phyloP scores from a whole-genome alignment of 1,284 basidiomycete genomes.

The Lignosus rhinocerotis region DNA sequence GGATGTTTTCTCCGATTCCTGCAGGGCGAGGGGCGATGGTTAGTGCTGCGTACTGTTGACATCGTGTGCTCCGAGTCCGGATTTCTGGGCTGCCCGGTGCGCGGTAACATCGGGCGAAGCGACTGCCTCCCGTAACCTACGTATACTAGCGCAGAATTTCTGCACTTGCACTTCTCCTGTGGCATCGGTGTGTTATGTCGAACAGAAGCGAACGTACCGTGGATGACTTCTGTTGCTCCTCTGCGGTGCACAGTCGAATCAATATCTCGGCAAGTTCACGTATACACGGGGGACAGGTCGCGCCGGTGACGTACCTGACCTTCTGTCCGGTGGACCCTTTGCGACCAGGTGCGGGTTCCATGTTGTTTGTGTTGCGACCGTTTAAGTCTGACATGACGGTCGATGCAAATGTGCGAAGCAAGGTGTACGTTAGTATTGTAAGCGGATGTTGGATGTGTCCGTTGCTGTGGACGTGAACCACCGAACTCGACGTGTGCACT shows the following conservation, averaged over 20 bases:
- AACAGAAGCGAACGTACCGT: conserved; percentile 9
- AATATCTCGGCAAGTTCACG: neutral
- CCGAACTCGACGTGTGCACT: too few relatives aligned
- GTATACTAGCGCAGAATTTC: too few relatives aligned
- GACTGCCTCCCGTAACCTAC: too few relatives aligned
- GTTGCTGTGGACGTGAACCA: neutral
- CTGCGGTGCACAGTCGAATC: conserved; percentile 4
- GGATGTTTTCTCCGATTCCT: conserved; percentile 21
- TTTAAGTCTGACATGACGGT: neutral
- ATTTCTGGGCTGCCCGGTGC: neutral
- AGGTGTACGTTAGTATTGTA: neutral
- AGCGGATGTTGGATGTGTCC: too few relatives aligned
- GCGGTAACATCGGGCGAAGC: neutral
- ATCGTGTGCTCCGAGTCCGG: neutral
- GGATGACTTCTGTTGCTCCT: conserved; percentile 17
- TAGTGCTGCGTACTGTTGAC: neutral
- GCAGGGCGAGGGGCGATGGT: neutral
- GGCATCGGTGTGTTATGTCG: neutral
- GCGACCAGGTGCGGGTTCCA: too few relatives aligned
- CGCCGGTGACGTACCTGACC: conserved; percentile 8
- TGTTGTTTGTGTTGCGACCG: neutral
- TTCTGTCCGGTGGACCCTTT: conserved; percentile 8
- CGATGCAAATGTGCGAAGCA: too few relatives aligned
- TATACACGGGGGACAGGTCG: neutral
- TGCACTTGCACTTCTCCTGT: neutral